A percentile compares a stretch with the other conserved stretches of the same genome.
phyloP scores from a whole-genome alignment of 2,329 filamentous ascomycete genomes.

The Alternaria alternata region DNA sequence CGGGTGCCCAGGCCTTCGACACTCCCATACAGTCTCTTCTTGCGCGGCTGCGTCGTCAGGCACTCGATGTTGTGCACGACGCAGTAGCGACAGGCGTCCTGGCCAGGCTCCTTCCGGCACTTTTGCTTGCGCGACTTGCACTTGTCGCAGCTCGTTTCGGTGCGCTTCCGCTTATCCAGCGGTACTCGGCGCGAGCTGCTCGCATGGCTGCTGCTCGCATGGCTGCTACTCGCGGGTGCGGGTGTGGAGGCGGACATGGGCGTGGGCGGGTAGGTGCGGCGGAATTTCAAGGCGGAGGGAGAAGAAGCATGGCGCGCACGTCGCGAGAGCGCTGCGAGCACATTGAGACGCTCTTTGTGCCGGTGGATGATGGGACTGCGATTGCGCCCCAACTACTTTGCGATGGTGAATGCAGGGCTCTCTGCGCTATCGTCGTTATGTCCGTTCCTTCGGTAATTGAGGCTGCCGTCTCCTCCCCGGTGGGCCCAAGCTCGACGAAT shows the following conservation, averaged over 20 bases:
- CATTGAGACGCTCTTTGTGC: constrained; percentile 10
- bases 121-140: constrained; percentile 59
- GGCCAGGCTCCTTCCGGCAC: constrained; percentile 52
- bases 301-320: constrained; percentile 19
- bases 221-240: constrained; percentile 16
- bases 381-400: constrained; percentile 4
- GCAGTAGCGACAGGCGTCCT: constrained; percentile 55
- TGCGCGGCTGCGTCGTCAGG: constrained; percentile 55
- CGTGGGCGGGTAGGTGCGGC: constrained; percentile 13
- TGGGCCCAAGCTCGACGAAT: constrained; percentile 5
- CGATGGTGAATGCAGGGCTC: constrained; percentile 7
- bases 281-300: constrained; percentile 14
- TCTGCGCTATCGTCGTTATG: constrained; percentile 2
- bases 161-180: constrained; percentile 55
- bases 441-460: constrained; percentile 15
- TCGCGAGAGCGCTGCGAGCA: constrained; percentile 6
- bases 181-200: constrained; percentile 51
- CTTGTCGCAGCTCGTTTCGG: constrained; percentile 57
- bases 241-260: constrained; percentile 16
- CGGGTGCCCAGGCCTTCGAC: constrained; percentile 54
- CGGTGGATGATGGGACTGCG: constrained; percentile 12
- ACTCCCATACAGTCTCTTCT: constrained; percentile 56
- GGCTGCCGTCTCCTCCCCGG: constrained; percentile 13
- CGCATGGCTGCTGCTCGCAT: constrained; percentile 10
- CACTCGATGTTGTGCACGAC: constrained; percentile 53